Conservation (phyloP, 352 stramenopile species). For the Pythium plurisporium region DNA sequence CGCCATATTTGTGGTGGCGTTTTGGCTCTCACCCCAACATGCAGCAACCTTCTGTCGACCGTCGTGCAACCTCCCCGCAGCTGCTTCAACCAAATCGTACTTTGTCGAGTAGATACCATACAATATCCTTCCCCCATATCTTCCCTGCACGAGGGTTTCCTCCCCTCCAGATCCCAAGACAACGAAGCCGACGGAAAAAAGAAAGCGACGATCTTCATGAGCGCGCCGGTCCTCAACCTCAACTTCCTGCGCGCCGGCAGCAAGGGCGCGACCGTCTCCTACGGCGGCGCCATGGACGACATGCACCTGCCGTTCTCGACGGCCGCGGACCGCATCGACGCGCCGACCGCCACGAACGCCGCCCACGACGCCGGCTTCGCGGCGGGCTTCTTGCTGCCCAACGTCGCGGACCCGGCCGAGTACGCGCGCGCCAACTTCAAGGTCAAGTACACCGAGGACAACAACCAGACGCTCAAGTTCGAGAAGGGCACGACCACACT, state of each 20-base stretch:
- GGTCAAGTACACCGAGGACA: conserved; percentile 95
- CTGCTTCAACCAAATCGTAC: conserved; percentile 25
- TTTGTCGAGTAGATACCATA: conserved; percentile 16
- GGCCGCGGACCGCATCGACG: conserved; percentile 16
- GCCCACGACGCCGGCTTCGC: conserved; percentile 19
- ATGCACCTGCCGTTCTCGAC: conserved; percentile 48
- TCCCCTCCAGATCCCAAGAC: background rate
- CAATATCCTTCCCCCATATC: conserved; percentile 10
- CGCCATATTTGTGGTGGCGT: background rate
- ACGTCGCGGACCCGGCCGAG: conserved; percentile 86
- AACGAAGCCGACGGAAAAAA: background rate
- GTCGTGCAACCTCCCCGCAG: conserved; percentile 11
- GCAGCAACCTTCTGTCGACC: conserved; percentile 2
- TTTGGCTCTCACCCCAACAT: background rate
- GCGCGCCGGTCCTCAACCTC: conserved; percentile 47
- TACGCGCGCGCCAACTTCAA: conserved; percentile 97
- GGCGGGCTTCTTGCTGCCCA: conserved; percentile 67
- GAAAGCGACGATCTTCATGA: conserved; percentile 9
- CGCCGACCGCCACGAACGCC: conserved; percentile 11
- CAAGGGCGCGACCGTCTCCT: conserved; percentile 55
- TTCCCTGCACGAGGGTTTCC: conserved; percentile 18
- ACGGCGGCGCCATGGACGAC: conserved; percentile 75
- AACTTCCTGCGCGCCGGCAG: conserved; percentile 68
- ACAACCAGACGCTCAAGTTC: conserved; percentile 95
- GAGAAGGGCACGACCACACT: conserved; percentile 99